phyloP scores from a whole-genome alignment of 1,284 basidiomycete species.

The Baeospora myosura region DNA sequence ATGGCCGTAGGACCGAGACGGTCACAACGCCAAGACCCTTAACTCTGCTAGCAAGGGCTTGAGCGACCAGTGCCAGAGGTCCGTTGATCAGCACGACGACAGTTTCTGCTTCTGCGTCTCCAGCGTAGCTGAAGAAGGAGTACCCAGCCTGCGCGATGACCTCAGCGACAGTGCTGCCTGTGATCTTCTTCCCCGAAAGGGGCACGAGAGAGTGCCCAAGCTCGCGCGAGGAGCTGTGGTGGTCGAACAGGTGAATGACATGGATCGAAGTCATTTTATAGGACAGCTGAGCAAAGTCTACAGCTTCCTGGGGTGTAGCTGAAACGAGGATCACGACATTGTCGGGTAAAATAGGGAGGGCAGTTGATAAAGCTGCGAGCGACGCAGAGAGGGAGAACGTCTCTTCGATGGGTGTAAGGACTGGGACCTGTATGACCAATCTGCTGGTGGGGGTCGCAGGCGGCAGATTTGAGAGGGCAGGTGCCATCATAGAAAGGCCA shows the following conservation, averaged over 20 bases:
- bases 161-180: conserved; percentile 32
- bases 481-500: conserved; percentile 72
- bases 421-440: conserved; percentile 73
- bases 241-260: conserved; percentile 76
- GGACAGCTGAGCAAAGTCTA: conserved; percentile 63
- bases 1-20: conserved; percentile 72
- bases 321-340: conserved; percentile 76
- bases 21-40: conserved; percentile 55
- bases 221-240: conserved; percentile 64
- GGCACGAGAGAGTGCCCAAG: conserved; percentile 44
- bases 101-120: conserved; percentile 50
- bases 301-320: conserved; percentile 71
- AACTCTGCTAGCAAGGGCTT: conserved; percentile 35
- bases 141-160: conserved; percentile 50
- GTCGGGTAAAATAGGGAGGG: conserved; percentile 57
- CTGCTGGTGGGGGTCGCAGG: conserved; percentile 53
- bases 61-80: conserved; percentile 53
- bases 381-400: conserved; percentile 66
- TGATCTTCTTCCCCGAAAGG: conserved; percentile 22
- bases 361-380: conserved; percentile 57
- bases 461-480: conserved; percentile 61
- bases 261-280: conserved; percentile 59
- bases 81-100: conserved; percentile 65
- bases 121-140: conserved; percentile 60
- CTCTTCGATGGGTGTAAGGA: conserved; percentile 57